Base-by-base conservation (phyloP, 139 green algal species). In the Cymbomonas tetramitiformis region DNA sequence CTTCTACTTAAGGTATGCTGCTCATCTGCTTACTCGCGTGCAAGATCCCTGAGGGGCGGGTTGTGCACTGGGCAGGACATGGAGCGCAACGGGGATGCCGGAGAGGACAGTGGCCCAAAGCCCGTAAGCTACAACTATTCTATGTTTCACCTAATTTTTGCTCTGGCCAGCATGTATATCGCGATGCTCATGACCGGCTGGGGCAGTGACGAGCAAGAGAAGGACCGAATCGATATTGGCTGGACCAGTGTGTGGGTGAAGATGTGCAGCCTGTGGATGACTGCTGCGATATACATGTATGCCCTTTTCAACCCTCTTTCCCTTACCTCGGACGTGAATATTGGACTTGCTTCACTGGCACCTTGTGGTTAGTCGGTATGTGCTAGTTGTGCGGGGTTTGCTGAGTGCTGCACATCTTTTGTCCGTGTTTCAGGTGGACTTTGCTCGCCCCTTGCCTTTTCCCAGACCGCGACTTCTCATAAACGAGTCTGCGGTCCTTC, bases 71-170 rank as follows among this genome's bases (percentile, higher is more conserved):
- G 15, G 5, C 18, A 9, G 19, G 47, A 55, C 23, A 29, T 23
- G 19, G 47, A 55, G 4, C 19, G 21, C 4, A 8, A 5, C 23
- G 47, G 6, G 8, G 47, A 55, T 10, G 3, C 5, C 49, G 49
- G 28, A 4, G 49, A 43, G 9, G 49, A 7, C 25, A 12, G 36
- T 29, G 25, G 38, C 46, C 28, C 24, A 4, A 25, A 30, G 5
- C 30, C 50, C 23, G 50, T 41, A 30, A 65, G 52, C 18, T 88
- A 93, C 79, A 87, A 82, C 77, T 89, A 88, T 73, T 33, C 31
- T 19, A 95, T 96, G 74, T 98, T 98, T 76, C 91, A 98, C 74
- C 44, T 93, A 46, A 83, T 98, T 38, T 97, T 98, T 64, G 85
- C 86, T 1, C 71, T 95, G 44, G 90, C 88, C 1, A 80, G 62